Conservation (phyloP, 2,329 filamentous ascomycete genomes). For the Aspergillus nomiae region DNA sequence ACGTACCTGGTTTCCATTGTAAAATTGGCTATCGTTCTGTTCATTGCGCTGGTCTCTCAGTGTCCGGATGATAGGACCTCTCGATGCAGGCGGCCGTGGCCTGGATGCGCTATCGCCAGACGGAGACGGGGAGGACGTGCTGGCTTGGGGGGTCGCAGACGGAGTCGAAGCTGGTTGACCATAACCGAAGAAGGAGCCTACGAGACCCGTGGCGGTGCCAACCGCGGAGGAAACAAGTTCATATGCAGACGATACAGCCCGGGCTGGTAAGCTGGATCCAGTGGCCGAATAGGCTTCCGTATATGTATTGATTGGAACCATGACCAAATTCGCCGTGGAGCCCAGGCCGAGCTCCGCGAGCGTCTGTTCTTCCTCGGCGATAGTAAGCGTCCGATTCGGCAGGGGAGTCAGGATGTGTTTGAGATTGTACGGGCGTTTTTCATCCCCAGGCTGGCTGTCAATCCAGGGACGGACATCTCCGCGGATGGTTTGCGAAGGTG, state of each 20-base stretch:
- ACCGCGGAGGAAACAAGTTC: slow-evolving; percentile 47
- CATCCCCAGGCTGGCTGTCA: slow-evolving; percentile 61
- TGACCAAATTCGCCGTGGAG: slow-evolving; percentile 79
- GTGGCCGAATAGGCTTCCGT: slow-evolving; percentile 58
- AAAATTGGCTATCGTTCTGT: slow-evolving; percentile 69
- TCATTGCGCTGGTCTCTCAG: slow-evolving; percentile 58
- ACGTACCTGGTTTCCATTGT: slow-evolving; percentile 87
- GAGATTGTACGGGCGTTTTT: slow-evolving; percentile 72
- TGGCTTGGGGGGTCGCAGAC: slow-evolving; percentile 8
- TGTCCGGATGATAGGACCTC: slow-evolving; percentile 51
- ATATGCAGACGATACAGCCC: slow-evolving; percentile 45
- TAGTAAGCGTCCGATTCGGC: slow-evolving; percentile 73
- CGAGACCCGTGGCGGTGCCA: slow-evolving; percentile 43
- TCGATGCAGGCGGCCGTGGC: slow-evolving; percentile 15
- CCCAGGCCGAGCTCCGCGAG: slow-evolving; percentile 71
- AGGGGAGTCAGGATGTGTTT: slow-evolving; percentile 79
- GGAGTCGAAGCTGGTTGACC: slow-evolving; percentile 25
- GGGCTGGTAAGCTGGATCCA: slow-evolving; percentile 42
- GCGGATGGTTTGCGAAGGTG: slow-evolving; percentile 62
- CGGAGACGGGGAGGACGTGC: slow-evolving; percentile 7
- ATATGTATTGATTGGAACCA: slow-evolving; percentile 69
- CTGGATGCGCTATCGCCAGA: slow-evolving; percentile 14
- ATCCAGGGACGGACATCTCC: slow-evolving; percentile 76
- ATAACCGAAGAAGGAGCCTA: slow-evolving; percentile 49
- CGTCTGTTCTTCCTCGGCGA: slow-evolving; percentile 70